Evolutionary conservation across 1,139 yeast species (phyloP), one percentile per base, ranked within the genome.

Genomic region (Scheffersomyces segobiensis): DNA sequence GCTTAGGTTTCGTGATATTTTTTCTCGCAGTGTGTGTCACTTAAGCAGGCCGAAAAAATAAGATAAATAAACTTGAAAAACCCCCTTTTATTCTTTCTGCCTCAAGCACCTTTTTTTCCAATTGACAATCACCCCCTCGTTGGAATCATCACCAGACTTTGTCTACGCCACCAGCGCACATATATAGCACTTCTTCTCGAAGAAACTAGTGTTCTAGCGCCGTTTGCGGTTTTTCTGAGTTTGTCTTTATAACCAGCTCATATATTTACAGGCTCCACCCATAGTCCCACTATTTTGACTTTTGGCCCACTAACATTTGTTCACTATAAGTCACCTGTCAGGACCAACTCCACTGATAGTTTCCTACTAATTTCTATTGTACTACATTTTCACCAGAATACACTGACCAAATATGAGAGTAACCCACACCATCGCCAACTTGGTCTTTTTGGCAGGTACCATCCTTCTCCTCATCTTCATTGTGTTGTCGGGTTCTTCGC

Each of bases 401-500:
- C 46, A 48, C 42, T 32, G 5, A 32, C 17, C n/a, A 48, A 48
- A 20, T 3, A 80, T 80, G 83, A 80, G 69, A 67, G 61, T 74
- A 46, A 60, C 72, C 58, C 71, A 65, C 62, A 77, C 81, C 24
- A 55, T 76, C 54, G 57, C 79, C 57, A 80, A 80, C 70, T 70
- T 79, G 56, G 60, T 80, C 64, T 75, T 80, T 61, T 76, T 80
- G 63, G 81, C 83, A 19, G 84, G 89, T 50, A 71, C 90, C 52
- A 77, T 85, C 51, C 74, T 89, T 62, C 75, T 89, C 63, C 77
- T 89, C 60, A 72, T 89, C 48, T 83, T 89, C 63, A 80, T 86
- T 54, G 81, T 88, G 50, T 80, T 89, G 63, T 86, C 92, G 1
- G 96, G 96, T 56, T 79, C 91, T 6, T 78, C 87, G 54, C 72